Percentiles rank a stretch among this genome's conserved stretches.
phyloP scores from a whole-genome alignment of 345 rosid genomes.

The Hirschfeldia incana region DNA sequence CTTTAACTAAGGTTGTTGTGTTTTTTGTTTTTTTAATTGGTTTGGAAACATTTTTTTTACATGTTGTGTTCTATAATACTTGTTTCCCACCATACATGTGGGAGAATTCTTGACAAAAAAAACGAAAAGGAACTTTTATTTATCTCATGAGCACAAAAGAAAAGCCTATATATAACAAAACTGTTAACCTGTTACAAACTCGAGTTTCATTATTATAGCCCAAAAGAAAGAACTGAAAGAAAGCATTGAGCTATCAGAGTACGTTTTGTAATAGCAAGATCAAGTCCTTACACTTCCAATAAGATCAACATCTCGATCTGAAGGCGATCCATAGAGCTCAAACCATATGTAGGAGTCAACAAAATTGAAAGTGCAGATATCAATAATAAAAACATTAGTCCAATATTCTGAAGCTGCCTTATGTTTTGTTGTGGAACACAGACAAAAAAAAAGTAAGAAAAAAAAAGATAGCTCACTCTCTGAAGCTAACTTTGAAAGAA shows the following conservation, averaged over 20 bases:
- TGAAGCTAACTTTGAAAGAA: constrained; percentile 88
- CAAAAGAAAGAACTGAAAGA: constrained; percentile 1
- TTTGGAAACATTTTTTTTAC: too few relatives aligned
- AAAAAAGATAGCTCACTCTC: constrained; percentile 59
- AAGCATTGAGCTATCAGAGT: background rate
- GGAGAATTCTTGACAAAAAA: too few relatives aligned
- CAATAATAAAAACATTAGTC: background rate
- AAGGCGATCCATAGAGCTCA: constrained; percentile 79
- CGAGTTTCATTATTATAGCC: too few relatives aligned
- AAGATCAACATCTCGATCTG: constrained; percentile 83
- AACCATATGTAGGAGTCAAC: constrained; percentile 83
- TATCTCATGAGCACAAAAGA: too few relatives aligned
- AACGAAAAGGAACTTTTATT: too few relatives aligned
- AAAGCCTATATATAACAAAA: too few relatives aligned
- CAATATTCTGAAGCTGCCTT: background rate
- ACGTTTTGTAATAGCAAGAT: background rate
- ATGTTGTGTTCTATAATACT: too few relatives aligned
- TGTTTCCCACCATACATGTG: too few relatives aligned
- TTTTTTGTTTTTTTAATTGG: too few relatives aligned
- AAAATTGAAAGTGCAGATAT: constrained; percentile 69
- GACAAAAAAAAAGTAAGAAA: background rate
- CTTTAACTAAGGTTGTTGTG: too few relatives aligned
- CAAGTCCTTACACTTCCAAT: constrained; percentile 64
- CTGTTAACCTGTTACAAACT: constrained; percentile 49
- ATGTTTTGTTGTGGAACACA: background rate